A percentile compares a stretch with the other conserved stretches of the same genome.
phyloP scores from a whole-genome alignment of 139 green algal species.

The Tetradesmus obliquus region DNA sequence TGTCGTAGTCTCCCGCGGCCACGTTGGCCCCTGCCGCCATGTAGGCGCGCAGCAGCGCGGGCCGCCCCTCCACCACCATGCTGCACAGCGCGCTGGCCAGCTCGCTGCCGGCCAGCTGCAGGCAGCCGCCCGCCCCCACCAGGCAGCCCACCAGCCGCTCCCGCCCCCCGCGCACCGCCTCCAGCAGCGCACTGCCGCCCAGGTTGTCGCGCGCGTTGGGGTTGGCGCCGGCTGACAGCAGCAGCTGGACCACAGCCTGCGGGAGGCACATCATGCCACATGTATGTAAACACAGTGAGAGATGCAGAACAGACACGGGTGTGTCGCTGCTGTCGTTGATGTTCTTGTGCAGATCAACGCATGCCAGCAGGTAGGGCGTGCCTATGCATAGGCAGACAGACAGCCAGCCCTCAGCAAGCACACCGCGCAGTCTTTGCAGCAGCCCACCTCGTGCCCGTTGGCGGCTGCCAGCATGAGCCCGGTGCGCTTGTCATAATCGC shows the following conservation, averaged over 20 bases:
- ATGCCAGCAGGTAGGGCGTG: too few relatives aligned
- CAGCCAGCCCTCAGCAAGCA: too few relatives aligned
- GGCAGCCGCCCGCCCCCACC: background rate
- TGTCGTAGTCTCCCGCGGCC: constrained; percentile 60
- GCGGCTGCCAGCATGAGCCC: constrained; percentile 41
- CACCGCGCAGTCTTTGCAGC: background rate
- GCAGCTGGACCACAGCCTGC: background rate
- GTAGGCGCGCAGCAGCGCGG: constrained; percentile 30
- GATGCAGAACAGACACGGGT: too few relatives aligned
- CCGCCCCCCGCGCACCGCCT: constrained; percentile 54
- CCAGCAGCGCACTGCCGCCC: constrained; percentile 50
- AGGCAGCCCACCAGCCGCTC: background rate
- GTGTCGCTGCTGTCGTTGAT: too few relatives aligned
- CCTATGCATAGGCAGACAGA: too few relatives aligned
- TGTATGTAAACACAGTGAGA: too few relatives aligned
- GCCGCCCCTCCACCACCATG: constrained; percentile 45
- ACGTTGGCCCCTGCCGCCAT: constrained; percentile 34
- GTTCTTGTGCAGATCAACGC: too few relatives aligned
- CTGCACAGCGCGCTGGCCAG: constrained; percentile 56
- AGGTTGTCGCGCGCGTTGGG: constrained; percentile 46
- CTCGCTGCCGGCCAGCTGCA: constrained; percentile 1
- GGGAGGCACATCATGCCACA: background rate
- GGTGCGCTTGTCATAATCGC: constrained; percentile 35
- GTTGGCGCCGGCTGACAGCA: constrained; percentile 56
- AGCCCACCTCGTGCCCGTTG: constrained; percentile 1